A percentile compares a stretch with the other conserved stretches of the same genome.
Conservation (phyloP, 73 alveolate species). For the Tetrahymena thermophila region DNA sequence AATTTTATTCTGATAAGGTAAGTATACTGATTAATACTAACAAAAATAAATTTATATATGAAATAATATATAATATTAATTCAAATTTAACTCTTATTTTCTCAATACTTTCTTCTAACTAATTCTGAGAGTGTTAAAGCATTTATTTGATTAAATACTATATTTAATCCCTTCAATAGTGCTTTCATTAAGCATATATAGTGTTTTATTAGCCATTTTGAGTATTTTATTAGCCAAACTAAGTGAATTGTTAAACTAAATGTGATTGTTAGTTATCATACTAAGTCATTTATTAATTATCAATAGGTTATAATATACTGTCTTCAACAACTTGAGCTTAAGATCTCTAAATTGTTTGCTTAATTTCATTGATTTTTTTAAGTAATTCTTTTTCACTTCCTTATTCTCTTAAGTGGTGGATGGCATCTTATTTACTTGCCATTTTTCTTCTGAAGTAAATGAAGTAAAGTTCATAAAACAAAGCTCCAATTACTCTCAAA, state of each 20-base stretch:
- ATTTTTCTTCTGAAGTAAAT: background rate
- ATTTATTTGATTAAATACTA: background rate
- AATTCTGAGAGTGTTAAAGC: background rate
- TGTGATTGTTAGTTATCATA: background rate
- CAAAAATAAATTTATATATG: background rate
- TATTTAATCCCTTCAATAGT: background rate
- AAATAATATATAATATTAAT: no score
- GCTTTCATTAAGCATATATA: background rate
- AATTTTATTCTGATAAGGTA: background rate
- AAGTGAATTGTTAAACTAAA: no score
- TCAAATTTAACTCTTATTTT: background rate
- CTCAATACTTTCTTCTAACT: background rate
- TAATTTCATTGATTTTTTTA: background rate
- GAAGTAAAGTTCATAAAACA: background rate
- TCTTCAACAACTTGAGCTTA: background rate
- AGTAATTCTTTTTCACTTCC: background rate
- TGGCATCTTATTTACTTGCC: background rate
- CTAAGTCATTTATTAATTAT: background rate
- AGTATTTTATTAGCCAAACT: background rate
- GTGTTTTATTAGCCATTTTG: background rate
- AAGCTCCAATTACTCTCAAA: background rate
- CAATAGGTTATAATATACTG: background rate
- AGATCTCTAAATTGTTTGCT: background rate
- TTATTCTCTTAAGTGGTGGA: background rate
- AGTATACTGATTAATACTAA: background rate